Percentiles rank a stretch among this genome's conserved stretches.
Conservation (phyloP, 257 asterid genomes). For the Nicotiana noctiflora region DNA sequence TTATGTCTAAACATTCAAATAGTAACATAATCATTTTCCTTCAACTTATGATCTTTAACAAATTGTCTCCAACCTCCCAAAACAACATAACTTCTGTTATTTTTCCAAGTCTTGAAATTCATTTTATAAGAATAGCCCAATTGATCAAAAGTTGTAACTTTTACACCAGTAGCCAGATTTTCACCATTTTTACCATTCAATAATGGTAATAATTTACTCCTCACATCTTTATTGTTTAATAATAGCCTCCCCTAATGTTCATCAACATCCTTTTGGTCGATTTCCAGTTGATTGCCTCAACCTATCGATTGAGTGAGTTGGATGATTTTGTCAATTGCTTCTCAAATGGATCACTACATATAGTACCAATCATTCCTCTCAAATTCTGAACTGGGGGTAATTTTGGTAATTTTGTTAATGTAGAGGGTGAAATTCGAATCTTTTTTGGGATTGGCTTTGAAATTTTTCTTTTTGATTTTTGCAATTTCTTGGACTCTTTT, state of each 20-base stretch:
- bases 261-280: not conserved
- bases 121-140: no score
- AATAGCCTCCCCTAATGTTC: not conserved
- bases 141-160: no score
- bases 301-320: no score
- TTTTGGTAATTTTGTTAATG: not conserved
- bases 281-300: no score
- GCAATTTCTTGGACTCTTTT: not conserved
- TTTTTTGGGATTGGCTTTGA: not conserved
- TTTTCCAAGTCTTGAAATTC: no score
- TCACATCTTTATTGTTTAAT: not conserved
- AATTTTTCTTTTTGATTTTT: not conserved
- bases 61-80: no score
- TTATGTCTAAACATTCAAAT: conserved; percentile 9
- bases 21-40: no score
- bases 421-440: not conserved
- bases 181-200: no score
- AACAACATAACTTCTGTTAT: no score
- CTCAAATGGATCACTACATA: conserved; percentile 11
- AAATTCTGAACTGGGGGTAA: conserved; percentile 1
- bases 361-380: not conserved
- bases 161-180: no score
- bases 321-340: conserved; percentile 10
- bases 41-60: no score
- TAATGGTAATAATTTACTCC: not conserved